Base-by-base conservation (phyloP, 2,329 filamentous ascomycete species). In the Exophiala alcalophila region DNA sequence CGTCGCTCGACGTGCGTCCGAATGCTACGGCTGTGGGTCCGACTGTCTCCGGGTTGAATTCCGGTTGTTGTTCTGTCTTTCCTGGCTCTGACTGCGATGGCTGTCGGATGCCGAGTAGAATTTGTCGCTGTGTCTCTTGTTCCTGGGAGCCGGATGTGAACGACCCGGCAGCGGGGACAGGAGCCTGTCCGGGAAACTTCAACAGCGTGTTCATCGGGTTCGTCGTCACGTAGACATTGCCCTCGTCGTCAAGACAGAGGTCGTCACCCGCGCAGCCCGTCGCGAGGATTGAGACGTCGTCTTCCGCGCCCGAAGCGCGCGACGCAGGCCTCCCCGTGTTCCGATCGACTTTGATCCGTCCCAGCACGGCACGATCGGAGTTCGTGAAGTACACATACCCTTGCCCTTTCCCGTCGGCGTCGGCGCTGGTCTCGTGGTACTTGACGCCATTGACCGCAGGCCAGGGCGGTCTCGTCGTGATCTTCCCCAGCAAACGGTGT, bases 161-260 rank as follows among this genome's bases (percentile, higher is more conserved):
- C 14, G 32, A 7, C 11, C n/a, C 3, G 3, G 30, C 30, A 32
- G 25, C n/a, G n/a, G n/a, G n/a, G n/a, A n/a, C n/a, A n/a, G n/a
- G n/a, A n/a, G n/a, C n/a, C n/a, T n/a, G 32, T 23, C 11, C 10
- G 5, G 32, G n/a, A 21, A 41, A 34, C 19, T 29, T 41, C 39
- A 41, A 20, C 24, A 41, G 29, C 12, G 30, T 41, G 5, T 41
- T 15, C 16, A 16, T 23, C n/a, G 39, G 39, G 16, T 41, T 41
- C 19, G 39, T 41, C n/a, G 39, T 24, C 5, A 41, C 30, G 12
- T 41, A 41, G 21, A 41, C 18, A 12, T 35, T 34, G 3, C 39
- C 39, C 2, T 35, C 11, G 11, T 16, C n/a, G 15, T 41, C 30
- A 24, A 41, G 10, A 23, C 23, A 26, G 10, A 41, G 30, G 26